Evolutionary conservation across 345 rosid species (phyloP).

Genomic region (Linum usitatissimum): DNA sequence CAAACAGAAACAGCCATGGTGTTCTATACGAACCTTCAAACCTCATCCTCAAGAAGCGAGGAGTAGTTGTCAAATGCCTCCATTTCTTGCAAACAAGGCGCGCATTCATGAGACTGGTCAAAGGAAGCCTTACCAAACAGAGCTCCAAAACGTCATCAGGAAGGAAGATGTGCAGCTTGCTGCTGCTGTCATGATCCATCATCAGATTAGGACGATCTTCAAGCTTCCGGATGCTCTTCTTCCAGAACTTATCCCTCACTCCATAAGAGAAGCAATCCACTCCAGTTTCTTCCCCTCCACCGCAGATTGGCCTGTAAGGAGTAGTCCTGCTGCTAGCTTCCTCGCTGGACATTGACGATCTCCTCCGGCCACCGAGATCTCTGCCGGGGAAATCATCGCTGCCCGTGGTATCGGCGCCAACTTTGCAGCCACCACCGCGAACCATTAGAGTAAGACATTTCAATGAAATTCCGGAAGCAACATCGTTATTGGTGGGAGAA

Average conservation of each 20-base stretch:
- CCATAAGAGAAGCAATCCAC: constrained; percentile 88
- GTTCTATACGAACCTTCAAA: constrained; percentile 49
- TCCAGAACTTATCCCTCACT: constrained; percentile 74
- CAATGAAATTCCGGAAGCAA: constrained; percentile 39
- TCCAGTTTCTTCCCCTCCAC: constrained; percentile 46
- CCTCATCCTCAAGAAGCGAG: constrained; percentile 68
- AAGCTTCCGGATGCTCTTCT: constrained; percentile 47
- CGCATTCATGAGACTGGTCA: constrained; percentile 69
- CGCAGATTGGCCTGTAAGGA: constrained; percentile 46
- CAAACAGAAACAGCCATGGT: constrained; percentile 92
- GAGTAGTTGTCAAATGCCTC: constrained; percentile 59
- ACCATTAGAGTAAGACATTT: constrained; percentile 66
- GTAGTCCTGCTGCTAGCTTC: constrained; percentile 32
- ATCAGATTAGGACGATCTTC: constrained; percentile 13
- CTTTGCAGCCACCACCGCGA: constrained; percentile 87
- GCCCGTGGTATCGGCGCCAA: constrained; percentile 64
- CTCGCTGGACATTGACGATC: constrained; percentile 65
- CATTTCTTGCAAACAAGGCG: constrained; percentile 96
- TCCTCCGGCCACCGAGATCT: constrained; percentile 61
- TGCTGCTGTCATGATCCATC: constrained; percentile 18
- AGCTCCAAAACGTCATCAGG: constrained; percentile 85
- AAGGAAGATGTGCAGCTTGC: constrained; percentile 58
- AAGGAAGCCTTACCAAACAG: constrained; percentile 86
- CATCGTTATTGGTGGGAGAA: constrained; percentile 46
- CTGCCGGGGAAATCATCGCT: constrained; percentile 48